phyloP scores from a whole-genome alignment of 169 alveolate genomes.

The Plasmodium knowlesi region DNA sequence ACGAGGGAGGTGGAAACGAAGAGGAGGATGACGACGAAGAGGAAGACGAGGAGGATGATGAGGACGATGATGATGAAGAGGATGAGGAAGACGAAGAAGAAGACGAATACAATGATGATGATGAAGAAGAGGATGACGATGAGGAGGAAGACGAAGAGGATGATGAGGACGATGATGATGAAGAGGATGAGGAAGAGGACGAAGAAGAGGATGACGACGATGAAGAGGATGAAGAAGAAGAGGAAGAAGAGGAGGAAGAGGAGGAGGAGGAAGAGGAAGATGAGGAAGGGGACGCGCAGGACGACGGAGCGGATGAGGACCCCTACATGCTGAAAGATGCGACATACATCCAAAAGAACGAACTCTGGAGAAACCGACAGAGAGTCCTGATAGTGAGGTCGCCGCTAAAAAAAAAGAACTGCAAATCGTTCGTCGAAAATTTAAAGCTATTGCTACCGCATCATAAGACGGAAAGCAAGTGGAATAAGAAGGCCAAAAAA shows the following conservation, averaged over 20 bases:
- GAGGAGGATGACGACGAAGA: not conserved
- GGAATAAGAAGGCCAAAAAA: constrained; percentile 90
- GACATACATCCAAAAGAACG: constrained; percentile 86
- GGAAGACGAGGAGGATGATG: constrained; percentile 21
- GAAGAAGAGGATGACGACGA: not conserved
- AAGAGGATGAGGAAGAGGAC: constrained; percentile 12
- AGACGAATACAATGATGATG: not conserved
- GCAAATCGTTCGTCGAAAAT: constrained; percentile 95
- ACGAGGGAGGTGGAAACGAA: not conserved
- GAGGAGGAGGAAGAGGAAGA: not conserved
- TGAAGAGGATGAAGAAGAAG: not conserved
- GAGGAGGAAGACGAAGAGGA: not conserved
- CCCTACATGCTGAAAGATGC: constrained; percentile 90
- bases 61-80: not conserved
- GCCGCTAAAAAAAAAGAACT: constrained; percentile 94
- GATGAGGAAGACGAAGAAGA: not conserved
- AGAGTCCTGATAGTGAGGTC: constrained; percentile 95
- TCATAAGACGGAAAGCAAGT: constrained; percentile 90
- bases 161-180: not conserved
- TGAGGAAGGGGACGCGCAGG: not conserved
- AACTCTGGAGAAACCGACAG: constrained; percentile 95
- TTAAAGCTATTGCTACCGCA: constrained; percentile 96
- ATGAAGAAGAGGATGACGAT: not conserved
- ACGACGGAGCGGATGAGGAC: constrained; percentile 77
- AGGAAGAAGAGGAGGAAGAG: not conserved